Conservation (phyloP, 1,139 yeast genomes). For the Yamadazyma dushanensis region DNA sequence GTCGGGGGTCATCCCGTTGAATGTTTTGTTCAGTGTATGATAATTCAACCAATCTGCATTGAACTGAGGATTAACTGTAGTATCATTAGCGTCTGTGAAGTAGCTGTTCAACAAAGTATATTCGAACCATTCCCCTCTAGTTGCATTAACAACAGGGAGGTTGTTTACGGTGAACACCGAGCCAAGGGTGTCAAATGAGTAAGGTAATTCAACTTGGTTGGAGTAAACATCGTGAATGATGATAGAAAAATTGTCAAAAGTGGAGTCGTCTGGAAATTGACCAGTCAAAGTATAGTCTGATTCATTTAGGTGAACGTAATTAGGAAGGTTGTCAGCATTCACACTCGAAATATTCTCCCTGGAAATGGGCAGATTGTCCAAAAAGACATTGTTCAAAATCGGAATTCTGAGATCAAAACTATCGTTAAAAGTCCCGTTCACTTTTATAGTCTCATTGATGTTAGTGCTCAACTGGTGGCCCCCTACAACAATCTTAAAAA, state of each 20-base stretch:
- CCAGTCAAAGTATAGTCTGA: slow-evolving; percentile 54
- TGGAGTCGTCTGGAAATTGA: slow-evolving; percentile 49
- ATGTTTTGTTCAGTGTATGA: slow-evolving; percentile 58
- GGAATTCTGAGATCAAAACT: slow-evolving; percentile 62
- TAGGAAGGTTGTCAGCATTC: slow-evolving; percentile 49
- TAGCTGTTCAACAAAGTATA: slow-evolving; percentile 52
- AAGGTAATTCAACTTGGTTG: slow-evolving; percentile 61
- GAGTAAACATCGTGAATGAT: slow-evolving; percentile 61
- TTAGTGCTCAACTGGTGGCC: slow-evolving; percentile 80
- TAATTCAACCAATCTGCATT: slow-evolving; percentile 64
- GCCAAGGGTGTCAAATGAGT: slow-evolving; percentile 47
- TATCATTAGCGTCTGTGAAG: slow-evolving; percentile 54
- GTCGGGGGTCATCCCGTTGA: slow-evolving; percentile 67
- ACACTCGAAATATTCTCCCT: slow-evolving; percentile 56
- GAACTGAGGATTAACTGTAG: slow-evolving; percentile 49
- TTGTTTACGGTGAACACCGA: slow-evolving; percentile 54
- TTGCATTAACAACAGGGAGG: slow-evolving; percentile 64
- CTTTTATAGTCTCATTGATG: slow-evolving; percentile 47
- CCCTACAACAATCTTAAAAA: slow-evolving; percentile 77
- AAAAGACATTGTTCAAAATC: slow-evolving; percentile 47
- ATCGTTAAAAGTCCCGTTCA: slow-evolving; percentile 69
- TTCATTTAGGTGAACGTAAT: slow-evolving; percentile 56
- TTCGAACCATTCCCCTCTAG: slow-evolving; percentile 57
- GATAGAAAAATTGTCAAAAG: slow-evolving; percentile 51
- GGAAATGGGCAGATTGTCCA: slow-evolving; percentile 57